phyloP scores from a whole-genome alignment of 805 yeast genomes.

The Myxozyma geophila region DNA sequence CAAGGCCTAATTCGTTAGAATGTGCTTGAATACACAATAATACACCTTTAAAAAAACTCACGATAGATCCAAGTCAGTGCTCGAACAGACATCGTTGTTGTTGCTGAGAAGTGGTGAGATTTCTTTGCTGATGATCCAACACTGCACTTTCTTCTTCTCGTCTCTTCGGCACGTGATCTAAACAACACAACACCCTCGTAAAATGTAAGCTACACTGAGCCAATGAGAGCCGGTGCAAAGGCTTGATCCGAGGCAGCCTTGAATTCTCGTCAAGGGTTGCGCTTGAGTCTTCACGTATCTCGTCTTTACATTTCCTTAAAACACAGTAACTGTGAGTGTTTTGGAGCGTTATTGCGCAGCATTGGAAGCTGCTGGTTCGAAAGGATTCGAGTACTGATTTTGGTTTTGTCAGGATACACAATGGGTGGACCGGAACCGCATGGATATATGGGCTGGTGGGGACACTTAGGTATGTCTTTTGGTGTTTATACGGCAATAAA shows the following conservation, averaged over 20 bases:
- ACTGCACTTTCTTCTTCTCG: not conserved
- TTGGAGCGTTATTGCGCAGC: not conserved
- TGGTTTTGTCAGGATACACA: not conserved
- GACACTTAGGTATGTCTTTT: conserved; percentile 65
- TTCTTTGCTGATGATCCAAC: not conserved
- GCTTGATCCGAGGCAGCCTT: not conserved
- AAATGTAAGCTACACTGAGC: not conserved
- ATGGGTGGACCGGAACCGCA: conserved; percentile 38
- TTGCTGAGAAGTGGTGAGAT: not conserved
- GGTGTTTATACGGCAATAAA: not conserved
- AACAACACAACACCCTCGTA: not conserved
- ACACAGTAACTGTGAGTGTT: not conserved
- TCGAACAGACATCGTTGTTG: conserved; percentile 22
- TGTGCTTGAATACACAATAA: not conserved
- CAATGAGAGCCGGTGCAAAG: conserved; percentile 1
- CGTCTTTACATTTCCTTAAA: not conserved
- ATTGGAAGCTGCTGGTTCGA: not conserved
- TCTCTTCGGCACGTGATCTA: conserved; percentile 1
- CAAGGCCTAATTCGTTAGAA: conserved; percentile 32
- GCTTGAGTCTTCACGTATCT: not conserved
- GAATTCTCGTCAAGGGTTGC: not conserved
- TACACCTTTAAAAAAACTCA: conserved; percentile 10
- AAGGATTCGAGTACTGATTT: not conserved
- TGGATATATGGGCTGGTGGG: conserved; percentile 96
- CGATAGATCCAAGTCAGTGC: conserved; percentile 31